Conservation (phyloP, 2,329 filamentous ascomycete genomes). For the Daldinia eschscholtzii region DNA sequence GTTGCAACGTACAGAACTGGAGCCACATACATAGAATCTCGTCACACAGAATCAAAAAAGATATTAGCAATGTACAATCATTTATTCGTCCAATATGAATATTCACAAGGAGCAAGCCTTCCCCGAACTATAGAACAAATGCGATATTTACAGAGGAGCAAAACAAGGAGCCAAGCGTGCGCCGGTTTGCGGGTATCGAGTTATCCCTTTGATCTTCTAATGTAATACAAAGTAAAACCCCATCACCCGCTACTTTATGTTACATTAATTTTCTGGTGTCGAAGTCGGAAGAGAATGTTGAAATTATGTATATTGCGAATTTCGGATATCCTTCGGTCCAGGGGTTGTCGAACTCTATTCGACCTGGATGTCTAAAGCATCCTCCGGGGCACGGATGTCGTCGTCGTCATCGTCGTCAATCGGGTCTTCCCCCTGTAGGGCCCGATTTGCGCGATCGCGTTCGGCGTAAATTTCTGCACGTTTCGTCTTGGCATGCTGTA, state of each 20-base stretch:
- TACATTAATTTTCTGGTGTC: slow-evolving; percentile 12
- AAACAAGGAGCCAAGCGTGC: slow-evolving; percentile 19
- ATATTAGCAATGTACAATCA: neutral
- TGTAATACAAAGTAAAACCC: slow-evolving; percentile 32
- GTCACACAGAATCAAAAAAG: neutral
- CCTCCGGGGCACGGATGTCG: slow-evolving; percentile 20
- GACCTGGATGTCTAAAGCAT: slow-evolving; percentile 33
- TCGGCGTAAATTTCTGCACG: slow-evolving; percentile 79
- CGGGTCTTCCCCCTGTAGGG: slow-evolving; percentile 61
- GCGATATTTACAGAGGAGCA: slow-evolving; percentile 27
- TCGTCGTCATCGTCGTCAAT: slow-evolving; percentile 52
- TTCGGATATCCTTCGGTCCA: neutral
- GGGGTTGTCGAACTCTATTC: slow-evolving; percentile 21
- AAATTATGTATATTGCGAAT: slow-evolving; percentile 9
- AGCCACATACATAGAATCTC: neutral
- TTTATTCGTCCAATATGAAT: slow-evolving; percentile 23
- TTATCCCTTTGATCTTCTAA: slow-evolving; percentile 25
- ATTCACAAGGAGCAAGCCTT: slow-evolving; percentile 25
- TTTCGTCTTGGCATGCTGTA: slow-evolving; percentile 76
- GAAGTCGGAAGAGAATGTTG: slow-evolving; percentile 12
- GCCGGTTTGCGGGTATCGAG: slow-evolving; percentile 36
- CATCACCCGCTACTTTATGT: neutral
- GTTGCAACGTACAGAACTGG: neutral
- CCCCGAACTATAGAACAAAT: slow-evolving; percentile 17
- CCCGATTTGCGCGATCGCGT: slow-evolving; percentile 65